phyloP scores from a whole-genome alignment of 139 green algal genomes.

The Tetraselmis chui region DNA sequence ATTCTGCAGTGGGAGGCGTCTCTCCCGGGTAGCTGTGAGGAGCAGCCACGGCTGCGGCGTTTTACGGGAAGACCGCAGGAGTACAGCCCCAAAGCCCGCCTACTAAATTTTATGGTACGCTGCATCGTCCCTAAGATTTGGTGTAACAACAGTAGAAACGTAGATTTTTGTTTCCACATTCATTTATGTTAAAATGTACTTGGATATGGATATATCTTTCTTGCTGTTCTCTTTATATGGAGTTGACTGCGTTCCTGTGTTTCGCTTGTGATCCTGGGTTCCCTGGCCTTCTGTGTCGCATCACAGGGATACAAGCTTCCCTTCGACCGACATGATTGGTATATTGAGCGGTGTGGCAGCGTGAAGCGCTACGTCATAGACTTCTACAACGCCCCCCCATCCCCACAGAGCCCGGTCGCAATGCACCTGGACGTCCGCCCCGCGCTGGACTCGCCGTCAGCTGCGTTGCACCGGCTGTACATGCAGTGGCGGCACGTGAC shows the following conservation, averaged over 20 bases:
- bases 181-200: too few species aligned
- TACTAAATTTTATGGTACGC: slow-evolving; percentile 85
- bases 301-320: slow-evolving; percentile 77
- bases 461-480: slow-evolving; percentile 51
- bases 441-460: slow-evolving; percentile 64
- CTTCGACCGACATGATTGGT: slow-evolving; percentile 94
- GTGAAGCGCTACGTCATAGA: slow-evolving; percentile 91
- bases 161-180: too few species aligned
- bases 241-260: too few species aligned
- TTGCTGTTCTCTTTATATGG: too few species aligned
- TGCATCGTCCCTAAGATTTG: too few species aligned
- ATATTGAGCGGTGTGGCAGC: slow-evolving; percentile 78
- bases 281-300: too few species aligned
- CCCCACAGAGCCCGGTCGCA: slow-evolving; percentile 52
- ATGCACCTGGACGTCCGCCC: slow-evolving; percentile 89
- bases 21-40: slow-evolving; percentile 45
- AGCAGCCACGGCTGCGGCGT: slow-evolving; percentile 46
- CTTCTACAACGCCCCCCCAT: slow-evolving; percentile 82
- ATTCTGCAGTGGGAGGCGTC: slow-evolving; percentile 73
- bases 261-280: not conserved
- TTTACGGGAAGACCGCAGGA: slow-evolving; percentile 79
- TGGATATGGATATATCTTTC: too few species aligned
- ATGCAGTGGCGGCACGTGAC: slow-evolving; percentile 50
- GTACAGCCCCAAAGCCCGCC: slow-evolving; percentile 78
- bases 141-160: too few species aligned